Evolutionary conservation across 805 yeast genomes (phyloP).

Genomic region (Cyberlindnera amylophila): DNA sequence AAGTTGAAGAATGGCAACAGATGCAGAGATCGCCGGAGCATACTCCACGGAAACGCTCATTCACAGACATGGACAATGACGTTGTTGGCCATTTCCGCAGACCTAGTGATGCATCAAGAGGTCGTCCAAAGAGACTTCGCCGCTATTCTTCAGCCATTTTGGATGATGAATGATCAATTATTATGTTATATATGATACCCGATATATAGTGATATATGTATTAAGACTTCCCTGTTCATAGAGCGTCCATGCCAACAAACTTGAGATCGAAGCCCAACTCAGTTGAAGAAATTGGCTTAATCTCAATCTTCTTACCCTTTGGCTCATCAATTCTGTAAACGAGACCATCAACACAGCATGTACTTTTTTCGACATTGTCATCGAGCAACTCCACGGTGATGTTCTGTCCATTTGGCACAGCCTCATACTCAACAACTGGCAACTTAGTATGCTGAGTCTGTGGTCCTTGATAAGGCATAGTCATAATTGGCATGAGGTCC

Average conservation of each 20-base stretch:
- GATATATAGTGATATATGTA: neutral
- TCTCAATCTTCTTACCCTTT: conserved; percentile 18
- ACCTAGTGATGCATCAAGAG: conserved; percentile 1
- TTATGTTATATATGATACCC: neutral
- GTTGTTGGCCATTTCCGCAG: conserved; percentile 2
- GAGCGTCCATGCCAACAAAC: conserved; percentile 11
- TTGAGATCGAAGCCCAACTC: conserved; percentile 9
- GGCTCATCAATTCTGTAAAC: conserved; percentile 17
- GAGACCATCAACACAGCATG: conserved; percentile 25
- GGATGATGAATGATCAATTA: neutral
- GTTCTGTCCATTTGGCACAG: conserved; percentile 2
- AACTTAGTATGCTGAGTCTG: conserved; percentile 11
- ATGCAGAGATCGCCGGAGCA: neutral
- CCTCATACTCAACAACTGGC: conserved; percentile 12
- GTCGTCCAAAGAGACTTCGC: conserved; percentile 8
- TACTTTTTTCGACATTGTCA: conserved; percentile 13
- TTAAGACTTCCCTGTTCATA: neutral
- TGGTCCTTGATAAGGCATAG: conserved; percentile 21
- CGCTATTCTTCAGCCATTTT: conserved; percentile 2
- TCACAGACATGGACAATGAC: conserved; percentile 8
- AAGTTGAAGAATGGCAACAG: conserved; percentile 7
- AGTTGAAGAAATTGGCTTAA: conserved; percentile 5
- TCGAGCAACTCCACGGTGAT: conserved; percentile 13
- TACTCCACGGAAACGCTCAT: conserved; percentile 13
- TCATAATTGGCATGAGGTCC: conserved; percentile 14